These are phyloP conservation scores for Discostella pseudostelligera DNA, from an alignment of 108 stramenopile genomes.

Conservation along the genomic window DNA sequence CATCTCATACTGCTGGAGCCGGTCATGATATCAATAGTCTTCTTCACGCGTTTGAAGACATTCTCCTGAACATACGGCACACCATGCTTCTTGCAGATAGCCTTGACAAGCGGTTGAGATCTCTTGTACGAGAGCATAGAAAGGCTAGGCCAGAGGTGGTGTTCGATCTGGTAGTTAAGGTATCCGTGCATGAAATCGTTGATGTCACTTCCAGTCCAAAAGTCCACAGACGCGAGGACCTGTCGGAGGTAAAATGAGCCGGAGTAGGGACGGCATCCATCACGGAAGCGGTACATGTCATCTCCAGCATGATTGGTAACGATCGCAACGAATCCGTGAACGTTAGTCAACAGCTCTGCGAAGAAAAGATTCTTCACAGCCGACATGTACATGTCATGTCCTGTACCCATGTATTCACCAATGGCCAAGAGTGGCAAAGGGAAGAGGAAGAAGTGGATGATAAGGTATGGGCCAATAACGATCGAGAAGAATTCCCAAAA, in stretches of 20 bases:
- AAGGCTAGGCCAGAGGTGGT: constrained; percentile 88
- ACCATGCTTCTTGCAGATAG: constrained; percentile 76
- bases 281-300: constrained; percentile 90
- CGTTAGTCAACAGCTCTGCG: constrained; percentile 83
- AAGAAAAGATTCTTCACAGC: constrained; percentile 80
- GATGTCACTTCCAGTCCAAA: constrained; percentile 68
- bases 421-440: constrained; percentile 60
- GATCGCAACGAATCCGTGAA: constrained; percentile 83
- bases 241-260: constrained; percentile 89
- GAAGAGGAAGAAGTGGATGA: constrained; percentile 71
- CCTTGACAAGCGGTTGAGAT: constrained; percentile 72
- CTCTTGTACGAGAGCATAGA: constrained; percentile 86
- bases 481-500: constrained; percentile 59
- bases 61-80: constrained; percentile 89
- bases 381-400: constrained; percentile 52
- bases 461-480: constrained; percentile 73
- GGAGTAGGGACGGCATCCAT: constrained; percentile 77
- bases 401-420: constrained; percentile 49
- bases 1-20: constrained; percentile 78
- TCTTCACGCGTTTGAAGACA: constrained; percentile 75
- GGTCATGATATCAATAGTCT: constrained; percentile 87
- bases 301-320: constrained; percentile 91
- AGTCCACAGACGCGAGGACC: constrained; percentile 83
- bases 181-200: constrained; percentile 87
- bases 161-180: constrained; percentile 92